phyloP scores from a whole-genome alignment of 2,329 filamentous ascomycete genomes.

The Chrysoporthe puriensis region DNA sequence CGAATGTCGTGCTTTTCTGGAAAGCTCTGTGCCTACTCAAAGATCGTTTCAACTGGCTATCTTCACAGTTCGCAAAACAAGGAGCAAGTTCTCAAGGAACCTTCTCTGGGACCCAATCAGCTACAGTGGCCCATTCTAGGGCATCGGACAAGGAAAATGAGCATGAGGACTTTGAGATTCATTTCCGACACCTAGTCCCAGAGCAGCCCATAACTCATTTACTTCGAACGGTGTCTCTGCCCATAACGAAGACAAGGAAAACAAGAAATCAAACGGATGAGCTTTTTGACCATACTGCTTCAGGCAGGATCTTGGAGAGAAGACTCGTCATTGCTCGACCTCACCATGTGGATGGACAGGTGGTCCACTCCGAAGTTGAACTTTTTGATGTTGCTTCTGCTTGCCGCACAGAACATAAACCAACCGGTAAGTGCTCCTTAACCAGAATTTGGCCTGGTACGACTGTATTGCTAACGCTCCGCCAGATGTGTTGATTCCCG shows the following conservation, averaged over 20 bases:
- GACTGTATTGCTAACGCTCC: not conserved
- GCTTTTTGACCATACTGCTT: not conserved
- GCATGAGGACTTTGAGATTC: not conserved
- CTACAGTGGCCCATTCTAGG: too few species aligned
- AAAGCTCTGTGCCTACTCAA: not conserved
- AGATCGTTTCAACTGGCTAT: not conserved
- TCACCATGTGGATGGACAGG: not conserved
- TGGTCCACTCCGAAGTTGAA: not conserved
- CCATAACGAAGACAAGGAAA: too few species aligned
- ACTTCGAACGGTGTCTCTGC: not conserved
- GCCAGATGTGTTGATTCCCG: too few species aligned
- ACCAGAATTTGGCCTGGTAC: not conserved
- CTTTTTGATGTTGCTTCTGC: not conserved
- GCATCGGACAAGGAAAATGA: too few species aligned
- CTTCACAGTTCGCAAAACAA: not conserved
- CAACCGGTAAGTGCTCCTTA: not conserved
- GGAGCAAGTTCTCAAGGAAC: not conserved
- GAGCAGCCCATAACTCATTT: too few species aligned
- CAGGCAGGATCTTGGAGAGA: not conserved
- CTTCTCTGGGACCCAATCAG: too few species aligned
- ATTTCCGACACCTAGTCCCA: not conserved
- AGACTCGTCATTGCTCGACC: not conserved
- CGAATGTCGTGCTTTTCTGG: not conserved
- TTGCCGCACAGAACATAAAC: not conserved
- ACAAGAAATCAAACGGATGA: too few species aligned